A percentile compares a stretch with the other conserved stretches of the same genome.
Conservation (phyloP, 2,329 filamentous ascomycete species). For the Beauveria pseudobassiana region DNA sequence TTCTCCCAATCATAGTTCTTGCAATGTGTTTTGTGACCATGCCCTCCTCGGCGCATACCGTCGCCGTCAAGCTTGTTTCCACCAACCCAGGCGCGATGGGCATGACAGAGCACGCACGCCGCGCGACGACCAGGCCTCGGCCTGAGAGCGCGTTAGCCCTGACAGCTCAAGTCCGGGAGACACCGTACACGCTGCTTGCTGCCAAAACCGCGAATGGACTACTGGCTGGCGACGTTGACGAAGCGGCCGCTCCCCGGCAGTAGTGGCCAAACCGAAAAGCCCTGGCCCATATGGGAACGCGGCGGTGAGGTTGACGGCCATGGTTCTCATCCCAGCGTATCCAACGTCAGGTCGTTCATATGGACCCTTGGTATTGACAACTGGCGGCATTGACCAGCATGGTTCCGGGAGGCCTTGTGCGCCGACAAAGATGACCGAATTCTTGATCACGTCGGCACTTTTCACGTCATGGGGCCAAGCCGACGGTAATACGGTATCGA, state of each 20-base stretch:
- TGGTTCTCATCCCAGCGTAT: conserved; percentile 22
- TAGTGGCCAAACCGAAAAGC: conserved; percentile 25
- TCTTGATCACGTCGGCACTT: conserved; percentile 16
- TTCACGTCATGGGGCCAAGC: conserved; percentile 15
- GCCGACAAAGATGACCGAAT: conserved; percentile 9
- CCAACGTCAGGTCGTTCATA: conserved; percentile 21
- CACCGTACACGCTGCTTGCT: conserved; percentile 27
- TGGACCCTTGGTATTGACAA: conserved; percentile 22
- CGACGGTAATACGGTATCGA: conserved; percentile 15
- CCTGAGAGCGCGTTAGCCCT: conserved; percentile 25
- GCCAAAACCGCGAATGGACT: conserved; percentile 24
- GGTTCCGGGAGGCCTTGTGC: conserved; percentile 21
- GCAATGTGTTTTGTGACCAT: conserved; percentile 19
- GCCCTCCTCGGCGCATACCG: conserved; percentile 17
- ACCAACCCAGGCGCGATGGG: conserved; percentile 25
- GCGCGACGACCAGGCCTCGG: conserved; percentile 26
- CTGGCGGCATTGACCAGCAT: conserved; percentile 28
- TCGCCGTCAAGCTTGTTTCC: conserved; percentile 20
- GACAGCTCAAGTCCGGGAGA: conserved; percentile 24
- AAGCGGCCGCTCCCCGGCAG: conserved; percentile 24
- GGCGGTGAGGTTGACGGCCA: conserved; percentile 26
- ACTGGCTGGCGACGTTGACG: conserved; percentile 27
- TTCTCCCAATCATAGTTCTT: conserved; percentile 24
- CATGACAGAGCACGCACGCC: conserved; percentile 28
- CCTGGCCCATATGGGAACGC: conserved; percentile 25